A percentile compares a stretch with the other conserved stretches of the same genome.
These are phyloP conservation scores for Neofusicoccum ribis DNA, from an alignment of 2,329 filamentous ascomycete genomes.

Conservation along the genomic window DNA sequence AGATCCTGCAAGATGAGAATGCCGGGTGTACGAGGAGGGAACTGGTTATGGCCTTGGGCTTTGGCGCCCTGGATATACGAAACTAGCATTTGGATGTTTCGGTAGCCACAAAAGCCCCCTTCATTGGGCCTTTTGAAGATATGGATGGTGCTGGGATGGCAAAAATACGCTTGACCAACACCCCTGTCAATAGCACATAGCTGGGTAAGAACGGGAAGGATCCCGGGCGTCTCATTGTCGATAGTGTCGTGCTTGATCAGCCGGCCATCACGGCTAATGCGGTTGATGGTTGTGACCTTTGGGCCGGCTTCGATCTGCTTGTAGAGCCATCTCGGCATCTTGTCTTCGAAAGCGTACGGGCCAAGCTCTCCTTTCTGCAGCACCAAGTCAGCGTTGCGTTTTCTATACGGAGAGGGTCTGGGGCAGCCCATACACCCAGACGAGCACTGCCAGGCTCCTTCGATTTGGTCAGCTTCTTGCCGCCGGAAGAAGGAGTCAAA, in stretches of 20 bases:
- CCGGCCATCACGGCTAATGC: conserved; percentile 44
- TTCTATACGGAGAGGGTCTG: too few species aligned
- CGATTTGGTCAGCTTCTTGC: conserved; percentile 28
- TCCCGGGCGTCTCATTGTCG: conserved; percentile 47
- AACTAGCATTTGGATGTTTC: conserved; percentile 89
- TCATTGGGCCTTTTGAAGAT: conserved; percentile 78
- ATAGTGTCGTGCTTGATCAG: conserved; percentile 43
- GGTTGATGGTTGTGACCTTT: conserved; percentile 40
- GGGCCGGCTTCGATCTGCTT: conserved; percentile 43
- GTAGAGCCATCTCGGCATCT: conserved; percentile 47
- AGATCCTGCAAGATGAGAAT: conserved; percentile 81
- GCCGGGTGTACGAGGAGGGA: conserved; percentile 65
- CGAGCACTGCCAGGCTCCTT: conserved; percentile 26
- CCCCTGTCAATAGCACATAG: conserved; percentile 59
- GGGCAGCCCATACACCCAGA: conserved; percentile 34
- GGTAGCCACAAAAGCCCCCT: conserved; percentile 91
- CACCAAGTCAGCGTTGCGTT: background rate
- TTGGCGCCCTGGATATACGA: conserved; percentile 70
- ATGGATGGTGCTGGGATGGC: conserved; percentile 72
- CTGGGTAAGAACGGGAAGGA: conserved; percentile 49
- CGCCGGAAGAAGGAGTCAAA: conserved; percentile 33
- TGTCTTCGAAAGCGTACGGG: conserved; percentile 49
- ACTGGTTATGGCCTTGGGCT: conserved; percentile 59
- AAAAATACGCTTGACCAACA: conserved; percentile 75
- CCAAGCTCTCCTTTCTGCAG: conserved; percentile 45